Evolutionary conservation across 768 basidiomycete genomes (phyloP).

Genomic region (Ramaria rubella): DNA sequence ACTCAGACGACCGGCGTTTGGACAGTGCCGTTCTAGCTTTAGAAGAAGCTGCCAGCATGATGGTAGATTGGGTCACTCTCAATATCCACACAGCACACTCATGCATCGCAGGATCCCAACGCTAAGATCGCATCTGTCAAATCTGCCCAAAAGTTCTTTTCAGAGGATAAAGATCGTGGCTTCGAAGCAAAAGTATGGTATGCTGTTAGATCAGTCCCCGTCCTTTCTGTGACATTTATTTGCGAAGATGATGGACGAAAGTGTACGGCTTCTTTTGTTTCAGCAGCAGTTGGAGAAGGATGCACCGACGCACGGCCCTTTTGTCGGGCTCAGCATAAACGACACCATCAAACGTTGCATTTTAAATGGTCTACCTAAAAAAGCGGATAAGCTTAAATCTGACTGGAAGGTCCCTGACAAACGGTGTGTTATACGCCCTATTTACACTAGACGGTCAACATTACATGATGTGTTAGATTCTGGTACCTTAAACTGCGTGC

Average conservation of each 20-base stretch:
- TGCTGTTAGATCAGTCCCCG: background rate
- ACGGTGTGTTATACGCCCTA: constrained; percentile 44
- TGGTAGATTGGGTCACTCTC: constrained; percentile 36
- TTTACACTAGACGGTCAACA: background rate
- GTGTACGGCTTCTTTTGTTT: constrained; percentile 57
- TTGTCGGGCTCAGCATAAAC: constrained; percentile 81
- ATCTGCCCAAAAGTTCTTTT: constrained; percentile 86
- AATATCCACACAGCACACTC: constrained; percentile 1
- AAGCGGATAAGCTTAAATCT: constrained; percentile 79
- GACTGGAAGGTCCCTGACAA: constrained; percentile 97
- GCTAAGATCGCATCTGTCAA: constrained; percentile 68
- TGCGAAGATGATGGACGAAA: constrained; percentile 87
- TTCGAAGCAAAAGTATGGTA: constrained; percentile 85
- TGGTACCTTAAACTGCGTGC: constrained; percentile 91
- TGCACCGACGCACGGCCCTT: constrained; percentile 63
- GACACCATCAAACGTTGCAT: constrained; percentile 79
- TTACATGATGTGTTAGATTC: constrained; percentile 47
- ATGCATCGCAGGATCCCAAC: constrained; percentile 52
- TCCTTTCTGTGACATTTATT: background rate
- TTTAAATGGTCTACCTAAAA: constrained; percentile 72
- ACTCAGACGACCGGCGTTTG: constrained; percentile 90
- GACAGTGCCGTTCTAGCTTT: constrained; percentile 88
- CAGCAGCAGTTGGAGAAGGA: constrained; percentile 91
- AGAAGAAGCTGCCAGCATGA: constrained; percentile 68
- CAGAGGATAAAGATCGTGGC: constrained; percentile 83